These are phyloP conservation scores for Solanum ossicruentum DNA, from an alignment of 257 asterid genomes.

Conservation along the genomic window DNA sequence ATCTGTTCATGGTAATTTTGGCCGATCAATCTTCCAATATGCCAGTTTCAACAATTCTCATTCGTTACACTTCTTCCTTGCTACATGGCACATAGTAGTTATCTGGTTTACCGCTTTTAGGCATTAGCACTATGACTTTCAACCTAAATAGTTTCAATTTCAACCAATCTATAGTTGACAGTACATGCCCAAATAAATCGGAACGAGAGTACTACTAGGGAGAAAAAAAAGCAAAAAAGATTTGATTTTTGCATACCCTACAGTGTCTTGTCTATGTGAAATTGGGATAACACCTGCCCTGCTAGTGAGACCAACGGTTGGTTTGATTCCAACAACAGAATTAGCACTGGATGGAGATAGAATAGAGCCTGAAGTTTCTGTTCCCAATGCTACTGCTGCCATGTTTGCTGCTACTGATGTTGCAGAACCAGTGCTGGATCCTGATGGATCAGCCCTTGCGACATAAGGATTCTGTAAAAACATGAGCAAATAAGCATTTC, in stretches of 20 bases:
- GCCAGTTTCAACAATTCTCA: not conserved
- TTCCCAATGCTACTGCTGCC: slow-evolving; percentile 48
- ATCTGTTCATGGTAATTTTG: not conserved
- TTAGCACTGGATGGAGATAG: slow-evolving; percentile 44
- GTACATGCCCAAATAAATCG: not conserved
- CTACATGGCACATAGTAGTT: not conserved
- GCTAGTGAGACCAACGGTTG: slow-evolving; percentile 60
- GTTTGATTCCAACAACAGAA: slow-evolving; percentile 63
- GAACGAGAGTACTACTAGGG: not conserved
- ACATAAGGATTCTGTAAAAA: slow-evolving; percentile 49
- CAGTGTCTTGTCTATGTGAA: slow-evolving; percentile 53
- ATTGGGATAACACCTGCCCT: slow-evolving; percentile 60
- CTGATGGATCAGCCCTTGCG: slow-evolving; percentile 28
- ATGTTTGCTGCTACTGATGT: slow-evolving; percentile 58
- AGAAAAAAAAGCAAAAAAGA: not conserved
- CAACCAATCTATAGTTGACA: not conserved
- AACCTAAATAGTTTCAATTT: not conserved
- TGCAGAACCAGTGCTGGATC: slow-evolving; percentile 72
- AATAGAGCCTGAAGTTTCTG: slow-evolving; percentile 55
- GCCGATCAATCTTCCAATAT: not conserved
- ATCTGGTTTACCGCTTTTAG: not conserved
- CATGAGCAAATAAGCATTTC: not conserved
- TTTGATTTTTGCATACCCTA: slow-evolving; percentile 20
- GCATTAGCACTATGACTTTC: not conserved
- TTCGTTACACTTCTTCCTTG: not conserved